These are phyloP conservation scores for Alopecurus myosuroides DNA, from an alignment of 176 grass and related monocot species.

Conservation along the genomic window DNA sequence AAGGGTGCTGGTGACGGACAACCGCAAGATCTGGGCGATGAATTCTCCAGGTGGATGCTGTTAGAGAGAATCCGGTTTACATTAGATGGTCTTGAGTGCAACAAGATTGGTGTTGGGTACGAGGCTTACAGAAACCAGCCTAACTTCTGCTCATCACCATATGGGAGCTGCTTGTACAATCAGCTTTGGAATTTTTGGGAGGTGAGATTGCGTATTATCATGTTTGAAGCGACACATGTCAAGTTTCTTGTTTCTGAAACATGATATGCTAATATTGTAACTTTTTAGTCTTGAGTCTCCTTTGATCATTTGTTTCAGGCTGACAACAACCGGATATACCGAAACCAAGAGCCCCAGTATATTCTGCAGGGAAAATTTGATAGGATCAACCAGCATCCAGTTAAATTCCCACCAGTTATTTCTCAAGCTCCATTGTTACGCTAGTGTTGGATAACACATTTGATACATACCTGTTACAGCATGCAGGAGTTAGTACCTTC, in stretches of 20 bases:
- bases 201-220: slow-evolving; percentile 32
- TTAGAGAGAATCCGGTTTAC: slow-evolving; percentile 74
- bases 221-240: not conserved
- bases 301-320: slow-evolving; percentile 40
- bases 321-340: slow-evolving; percentile 53
- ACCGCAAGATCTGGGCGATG: slow-evolving; percentile 51
- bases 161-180: slow-evolving; percentile 67
- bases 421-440: not conserved
- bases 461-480: slow-evolving; percentile 40
- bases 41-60: slow-evolving; percentile 85
- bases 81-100: slow-evolving; percentile 62
- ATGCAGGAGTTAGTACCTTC: slow-evolving; percentile 63
- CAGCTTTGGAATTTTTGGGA: slow-evolving; percentile 85
- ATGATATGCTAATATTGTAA: not conserved
- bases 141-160: slow-evolving; percentile 57
- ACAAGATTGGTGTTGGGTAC: slow-evolving; percentile 88
- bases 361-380: slow-evolving; percentile 58
- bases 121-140: slow-evolving; percentile 70
- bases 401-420: slow-evolving; percentile 35
- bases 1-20: slow-evolving; percentile 38
- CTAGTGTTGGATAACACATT: slow-evolving; percentile 6
- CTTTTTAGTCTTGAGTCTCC: not conserved
- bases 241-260: not conserved
- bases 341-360: slow-evolving; percentile 53
- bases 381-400: slow-evolving; percentile 89